These are phyloP conservation scores for Chloranthus sessilifolius DNA, from an alignment of 164 flowering plant genomes.

Conservation along the genomic window DNA sequence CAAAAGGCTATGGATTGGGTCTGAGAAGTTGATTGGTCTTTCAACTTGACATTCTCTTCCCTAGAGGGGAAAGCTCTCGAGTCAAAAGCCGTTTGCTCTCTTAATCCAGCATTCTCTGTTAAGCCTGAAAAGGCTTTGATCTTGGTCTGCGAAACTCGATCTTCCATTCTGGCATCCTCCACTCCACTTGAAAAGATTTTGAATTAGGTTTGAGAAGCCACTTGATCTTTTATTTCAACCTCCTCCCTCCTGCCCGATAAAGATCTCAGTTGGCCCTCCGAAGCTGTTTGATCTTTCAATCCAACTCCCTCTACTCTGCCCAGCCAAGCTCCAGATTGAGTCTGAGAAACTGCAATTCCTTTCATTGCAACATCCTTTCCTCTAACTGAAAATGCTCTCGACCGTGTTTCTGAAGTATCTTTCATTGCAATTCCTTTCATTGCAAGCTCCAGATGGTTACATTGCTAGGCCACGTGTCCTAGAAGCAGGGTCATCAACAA, in stretches of 20 bases:
- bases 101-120: slow-evolving; percentile 6
- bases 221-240: slow-evolving; percentile 12
- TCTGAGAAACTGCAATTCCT: too few relatives aligned
- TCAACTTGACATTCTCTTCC: slow-evolving; percentile 27
- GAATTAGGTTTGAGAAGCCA: slow-evolving; percentile 5
- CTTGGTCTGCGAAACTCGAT: slow-evolving; percentile 7
- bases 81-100: too few relatives aligned
- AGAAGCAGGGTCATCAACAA: too few relatives aligned
- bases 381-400: too few relatives aligned
- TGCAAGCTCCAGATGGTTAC: too few relatives aligned
- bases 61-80: slow-evolving; percentile 21
- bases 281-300: slow-evolving; percentile 24
- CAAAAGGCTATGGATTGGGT: slow-evolving; percentile 17
- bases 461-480: too few relatives aligned
- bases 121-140: neutral
- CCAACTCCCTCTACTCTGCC: too few relatives aligned
- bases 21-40: slow-evolving; percentile 22
- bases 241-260: slow-evolving; percentile 23
- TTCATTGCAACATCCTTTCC: too few relatives aligned
- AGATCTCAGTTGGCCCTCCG: slow-evolving; percentile 8
- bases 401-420: too few relatives aligned
- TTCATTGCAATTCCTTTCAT: too few relatives aligned
- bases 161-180: slow-evolving; percentile 10
- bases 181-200: slow-evolving; percentile 9
- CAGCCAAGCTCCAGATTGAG: too few relatives aligned